Conservation (phyloP, 179 eudicot genomes). For the Corrigiola litoralis region DNA sequence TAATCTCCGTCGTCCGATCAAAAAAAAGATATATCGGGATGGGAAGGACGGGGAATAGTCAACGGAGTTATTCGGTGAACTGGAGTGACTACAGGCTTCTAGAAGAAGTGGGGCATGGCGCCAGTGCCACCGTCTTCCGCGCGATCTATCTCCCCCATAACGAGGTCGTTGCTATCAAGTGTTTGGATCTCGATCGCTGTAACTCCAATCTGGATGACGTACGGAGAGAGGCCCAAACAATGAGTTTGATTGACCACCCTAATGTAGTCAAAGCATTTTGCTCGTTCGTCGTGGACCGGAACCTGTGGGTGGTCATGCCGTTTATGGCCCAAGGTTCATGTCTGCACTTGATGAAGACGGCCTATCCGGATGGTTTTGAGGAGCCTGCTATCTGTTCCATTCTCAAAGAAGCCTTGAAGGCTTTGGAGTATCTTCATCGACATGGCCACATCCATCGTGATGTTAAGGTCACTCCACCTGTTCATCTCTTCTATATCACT, state of each 20-base stretch:
- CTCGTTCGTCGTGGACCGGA: conserved; percentile 81
- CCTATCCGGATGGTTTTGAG: conserved; percentile 93
- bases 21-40: no score
- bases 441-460: conserved; percentile 99
- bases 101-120: conserved; percentile 74
- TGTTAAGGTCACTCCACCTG: conserved; percentile 53
- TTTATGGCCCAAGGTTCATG: conserved; percentile 99
- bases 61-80: conserved; percentile 41
- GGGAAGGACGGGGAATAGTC: conserved; percentile 37
- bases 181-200: conserved; percentile 88
- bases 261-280: conserved; percentile 82
- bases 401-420: conserved; percentile 86
- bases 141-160: conserved; percentile 73
- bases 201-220: conserved; percentile 93
- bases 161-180: conserved; percentile 74
- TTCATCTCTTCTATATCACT: neutral
- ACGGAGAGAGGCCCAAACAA: conserved; percentile 93
- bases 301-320: conserved; percentile 98
- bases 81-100: conserved; percentile 53
- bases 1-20: no score
- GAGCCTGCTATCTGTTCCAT: conserved; percentile 79
- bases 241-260: conserved; percentile 92
- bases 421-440: conserved; percentile 84
- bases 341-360: conserved; percentile 88
- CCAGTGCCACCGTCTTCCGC: conserved; percentile 67